Evolutionary conservation across 768 basidiomycete genomes (phyloP).

Genomic region (Mycena leptocephala): DNA sequence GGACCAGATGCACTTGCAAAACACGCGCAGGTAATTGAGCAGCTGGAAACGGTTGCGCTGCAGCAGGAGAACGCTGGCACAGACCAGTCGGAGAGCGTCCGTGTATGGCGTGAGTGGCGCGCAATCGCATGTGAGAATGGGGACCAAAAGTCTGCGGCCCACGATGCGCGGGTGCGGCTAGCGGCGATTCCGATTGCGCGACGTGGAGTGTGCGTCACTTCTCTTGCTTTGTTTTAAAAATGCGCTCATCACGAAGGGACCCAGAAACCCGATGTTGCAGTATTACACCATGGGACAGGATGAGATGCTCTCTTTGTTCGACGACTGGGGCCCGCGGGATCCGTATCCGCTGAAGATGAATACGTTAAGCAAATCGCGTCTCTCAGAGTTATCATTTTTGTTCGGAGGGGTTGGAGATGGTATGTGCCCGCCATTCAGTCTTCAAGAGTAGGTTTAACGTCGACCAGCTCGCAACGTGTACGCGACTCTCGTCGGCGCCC

Average conservation of each 20-base stretch:
- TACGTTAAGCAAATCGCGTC: conserved; percentile 29
- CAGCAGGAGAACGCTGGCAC: not conserved
- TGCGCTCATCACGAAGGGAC: not conserved
- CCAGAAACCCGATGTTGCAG: conserved; percentile 30
- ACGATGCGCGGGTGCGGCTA: conserved; percentile 3
- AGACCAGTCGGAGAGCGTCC: conserved; percentile 21
- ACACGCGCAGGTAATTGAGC: conserved; percentile 12
- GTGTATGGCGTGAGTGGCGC: conserved; percentile 37
- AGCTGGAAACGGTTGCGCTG: conserved; percentile 16
- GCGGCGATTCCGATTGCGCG: conserved; percentile 13
- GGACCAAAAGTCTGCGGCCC: conserved; percentile 3
- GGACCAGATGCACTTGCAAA: not conserved
- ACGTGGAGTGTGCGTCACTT: conserved; percentile 17
- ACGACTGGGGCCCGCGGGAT: conserved; percentile 44
- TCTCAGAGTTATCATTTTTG: conserved; percentile 41
- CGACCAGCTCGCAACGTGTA: conserved; percentile 43
- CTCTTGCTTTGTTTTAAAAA: not conserved
- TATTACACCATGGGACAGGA: conserved; percentile 41
- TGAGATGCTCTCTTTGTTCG: conserved; percentile 44
- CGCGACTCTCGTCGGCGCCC: conserved; percentile 44
- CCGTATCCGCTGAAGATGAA: conserved; percentile 40
- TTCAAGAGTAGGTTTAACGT: not conserved
- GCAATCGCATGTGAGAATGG: conserved; percentile 21
- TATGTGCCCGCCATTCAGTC: not conserved
- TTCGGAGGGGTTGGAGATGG: conserved; percentile 49